Base-by-base conservation (phyloP, 345 rosid genomes). In the Odontarrhena argentea region DNA sequence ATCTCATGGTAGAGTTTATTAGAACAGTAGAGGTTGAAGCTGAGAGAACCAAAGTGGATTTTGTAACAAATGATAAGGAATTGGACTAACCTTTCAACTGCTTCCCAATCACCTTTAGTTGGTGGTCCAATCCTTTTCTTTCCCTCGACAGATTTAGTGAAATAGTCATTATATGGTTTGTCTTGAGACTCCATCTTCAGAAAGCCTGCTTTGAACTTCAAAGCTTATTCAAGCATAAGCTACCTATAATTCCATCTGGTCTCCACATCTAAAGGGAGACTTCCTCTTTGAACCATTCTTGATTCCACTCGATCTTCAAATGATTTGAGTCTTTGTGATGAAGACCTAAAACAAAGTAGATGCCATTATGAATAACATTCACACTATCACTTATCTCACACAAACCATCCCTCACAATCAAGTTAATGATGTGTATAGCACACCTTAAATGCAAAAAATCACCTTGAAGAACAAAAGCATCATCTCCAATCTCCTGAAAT, bases 371-470 rank as follows among this genome's bases (percentile, higher is more conserved):
- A 63, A 63, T 35, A 35, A 8, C 9, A 18, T 1, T 5, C 7
- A 63, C 45, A 47, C 22, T 18, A 0, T 3, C 2, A 48, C 36
- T 4, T 7, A 47, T 36, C 7, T 35, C 56, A 6, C 7, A 2
- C 35, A 48, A 22, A 18, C 55, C 32, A 0, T 35, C 34, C 4
- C 2, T 34, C 3, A 48, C 35, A 11, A 63, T 5, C 7, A 63
- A 11, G 12, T 36, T 48, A 2, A 63, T 1, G 0, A 32, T 61
- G 11, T 61, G 66, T 9, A 10, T 47, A 0, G 30, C 14, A 61
- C 66, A 61, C 9, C 32, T 61, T 7, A 61, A 1, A 7, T 61
- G 66, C 66, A 45, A 35, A 22, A 9, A 55, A 3, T 55, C 42
- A 2, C 13, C 66, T n/a, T 59, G 13, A n/a, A 41, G 0, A 0